These are phyloP conservation scores for Larix kaempferi DNA, from an alignment of 75 land plant genomes.

Conservation along the genomic window DNA sequence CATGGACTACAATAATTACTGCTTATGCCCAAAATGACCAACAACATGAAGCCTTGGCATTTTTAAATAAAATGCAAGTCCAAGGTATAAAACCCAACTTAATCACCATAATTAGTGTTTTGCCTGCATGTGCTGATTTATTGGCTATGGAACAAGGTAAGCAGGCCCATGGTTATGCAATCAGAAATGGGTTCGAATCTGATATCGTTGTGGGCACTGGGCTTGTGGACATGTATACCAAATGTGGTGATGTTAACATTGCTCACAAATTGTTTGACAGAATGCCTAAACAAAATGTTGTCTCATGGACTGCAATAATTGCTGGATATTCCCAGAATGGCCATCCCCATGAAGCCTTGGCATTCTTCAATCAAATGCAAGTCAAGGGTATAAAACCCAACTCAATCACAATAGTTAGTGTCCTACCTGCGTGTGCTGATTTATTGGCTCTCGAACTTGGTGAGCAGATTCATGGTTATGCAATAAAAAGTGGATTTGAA, in stretches of 20 bases:
- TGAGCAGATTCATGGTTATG: constrained; percentile 11
- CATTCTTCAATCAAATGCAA: constrained; percentile 17
- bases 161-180: constrained; percentile 30
- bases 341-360: constrained; percentile 7
- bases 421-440: constrained; percentile 16
- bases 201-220: constrained; percentile 60
- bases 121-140: constrained; percentile 39
- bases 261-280: constrained; percentile 27
- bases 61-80: constrained; percentile 29
- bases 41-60: constrained; percentile 20
- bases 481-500: constrained; percentile 7
- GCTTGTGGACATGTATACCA: constrained; percentile 48
- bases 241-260: constrained; percentile 47
- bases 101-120: constrained; percentile 31
- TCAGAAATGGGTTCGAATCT: constrained; percentile 20
- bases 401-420: constrained; percentile 15
- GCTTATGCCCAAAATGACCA: constrained; percentile 44
- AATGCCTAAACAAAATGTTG: constrained; percentile 34
- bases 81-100: constrained; percentile 27
- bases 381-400: constrained; percentile 12
- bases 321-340: constrained; percentile 50
- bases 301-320: constrained; percentile 69
- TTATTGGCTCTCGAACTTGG: constrained; percentile 12
- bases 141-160: constrained; percentile 40
- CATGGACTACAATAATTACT: constrained; percentile 48